Conservation (phyloP, 495 filamentous ascomycete genomes). For the Parachaetomium inaequale region DNA sequence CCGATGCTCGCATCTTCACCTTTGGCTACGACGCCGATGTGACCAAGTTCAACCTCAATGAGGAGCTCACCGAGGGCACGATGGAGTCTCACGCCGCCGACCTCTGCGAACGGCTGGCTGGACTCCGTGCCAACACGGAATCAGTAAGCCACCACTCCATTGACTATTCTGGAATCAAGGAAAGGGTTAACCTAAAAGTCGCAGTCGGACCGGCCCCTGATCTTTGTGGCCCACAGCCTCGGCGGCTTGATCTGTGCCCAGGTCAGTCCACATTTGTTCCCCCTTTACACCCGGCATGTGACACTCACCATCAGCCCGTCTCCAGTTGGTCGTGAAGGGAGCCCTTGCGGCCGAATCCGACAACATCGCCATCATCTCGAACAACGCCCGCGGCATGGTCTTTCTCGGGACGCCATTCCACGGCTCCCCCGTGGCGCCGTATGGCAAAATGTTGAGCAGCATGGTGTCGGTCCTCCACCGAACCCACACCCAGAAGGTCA, state of each 20-base stretch:
- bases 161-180: neutral
- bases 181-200: neutral
- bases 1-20: neutral
- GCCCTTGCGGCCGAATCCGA: neutral
- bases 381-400: neutral
- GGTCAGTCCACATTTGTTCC: neutral
- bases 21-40: conserved; percentile 3
- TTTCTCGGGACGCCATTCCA: neutral
- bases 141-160: neutral
- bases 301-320: neutral
- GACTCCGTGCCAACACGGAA: neutral
- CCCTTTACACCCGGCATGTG: neutral
- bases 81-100: neutral
- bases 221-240: neutral
- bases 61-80: neutral
- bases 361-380: neutral
- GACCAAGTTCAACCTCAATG: neutral
- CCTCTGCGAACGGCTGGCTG: neutral
- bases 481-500: neutral
- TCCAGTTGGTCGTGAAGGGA: neutral
- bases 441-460: neutral
- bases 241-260: neutral
- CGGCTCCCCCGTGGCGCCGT: neutral
- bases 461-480: neutral
- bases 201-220: neutral